Base-by-base conservation (phyloP, 768 basidiomycete species). In the Tulasnella sp. region DNA sequence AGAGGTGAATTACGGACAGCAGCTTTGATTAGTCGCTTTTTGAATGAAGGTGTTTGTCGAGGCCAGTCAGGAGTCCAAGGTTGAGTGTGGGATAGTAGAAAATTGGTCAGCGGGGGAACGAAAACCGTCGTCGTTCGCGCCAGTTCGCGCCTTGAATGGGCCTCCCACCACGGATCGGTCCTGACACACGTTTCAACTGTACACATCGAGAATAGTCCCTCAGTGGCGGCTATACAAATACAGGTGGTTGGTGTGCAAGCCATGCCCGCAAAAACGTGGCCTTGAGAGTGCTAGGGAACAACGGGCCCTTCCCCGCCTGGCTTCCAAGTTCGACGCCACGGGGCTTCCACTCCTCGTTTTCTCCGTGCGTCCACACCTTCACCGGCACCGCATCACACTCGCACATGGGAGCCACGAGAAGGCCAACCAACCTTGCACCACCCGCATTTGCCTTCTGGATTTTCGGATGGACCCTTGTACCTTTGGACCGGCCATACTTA, bases 301-400 rank as follows among this genome's bases (percentile, higher is more conserved):
- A 37, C 31, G 64, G 28, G 34, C 64, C 31, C 20, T 69, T 69
- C 34, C 64, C 64, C 64, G 31, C 31, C 64, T 37, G 64, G 6
- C 34, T 69, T 69, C 64, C 64, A 37, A 14, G 64, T 31, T 69
- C 11, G 64, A 69, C 8, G 64, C 31, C 64, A 69, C 64, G 64
- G 64, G 64, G 64, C 64, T 69, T 69, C 74, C n/a, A 37, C 74
- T 75, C 74, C 48, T 75, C 74, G 40, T 42, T 75, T 34, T 42
- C 18, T 24, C 31, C n/a, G 74, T n/a, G 74, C 34, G 74, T 44
- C 20, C 42, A 28, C 74, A 75, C 41, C 74, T 75, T 44, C 34
- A 40, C 74, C 74, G 48, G 64, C 64, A 69, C 64, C 64, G 64
- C 64, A 14, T 28, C 64, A 69, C 64, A 69, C 34, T 8, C 64